Evolutionary conservation across 2,329 filamentous ascomycete species (phyloP).

Genomic region (Neofusicoccum sp.): DNA sequence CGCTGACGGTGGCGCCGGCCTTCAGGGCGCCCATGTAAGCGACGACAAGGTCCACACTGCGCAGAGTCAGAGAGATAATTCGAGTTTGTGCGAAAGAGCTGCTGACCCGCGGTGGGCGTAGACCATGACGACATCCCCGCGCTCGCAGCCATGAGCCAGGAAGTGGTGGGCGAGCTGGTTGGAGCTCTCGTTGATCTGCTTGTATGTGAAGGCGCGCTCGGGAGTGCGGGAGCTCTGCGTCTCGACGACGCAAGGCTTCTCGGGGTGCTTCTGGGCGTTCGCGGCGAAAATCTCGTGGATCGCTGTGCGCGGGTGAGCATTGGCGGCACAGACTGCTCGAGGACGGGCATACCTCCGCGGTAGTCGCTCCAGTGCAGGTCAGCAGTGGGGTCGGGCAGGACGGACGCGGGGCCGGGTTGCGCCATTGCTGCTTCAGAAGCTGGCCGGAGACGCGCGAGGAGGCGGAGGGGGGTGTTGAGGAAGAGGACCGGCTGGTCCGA

Average conservation of each 20-base stretch:
- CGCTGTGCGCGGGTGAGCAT: conserved; percentile 31
- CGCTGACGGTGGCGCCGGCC: conserved; percentile 59
- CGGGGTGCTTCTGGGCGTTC: conserved; percentile 68
- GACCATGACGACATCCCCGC: conserved; percentile 91
- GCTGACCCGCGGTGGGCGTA: conserved; percentile 69
- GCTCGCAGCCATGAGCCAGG: conserved; percentile 66
- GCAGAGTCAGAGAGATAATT: neutral
- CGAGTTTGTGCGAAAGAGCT: neutral
- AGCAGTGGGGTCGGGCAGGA: conserved; percentile 62
- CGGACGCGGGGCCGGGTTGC: conserved; percentile 7
- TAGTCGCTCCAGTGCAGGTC: conserved; percentile 68
- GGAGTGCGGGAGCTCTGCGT: conserved; percentile 55
- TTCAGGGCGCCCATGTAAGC: conserved; percentile 73
- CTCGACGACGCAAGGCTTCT: conserved; percentile 66
- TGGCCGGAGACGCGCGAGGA: neutral
- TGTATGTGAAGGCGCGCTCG: conserved; percentile 73
- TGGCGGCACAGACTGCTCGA: neutral
- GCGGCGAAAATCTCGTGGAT: conserved; percentile 69
- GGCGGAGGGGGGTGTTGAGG: neutral
- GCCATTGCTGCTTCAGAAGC: conserved; percentile 2
- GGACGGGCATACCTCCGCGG: conserved; percentile 39
- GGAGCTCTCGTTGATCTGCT: conserved; percentile 80
- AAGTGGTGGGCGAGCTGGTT: conserved; percentile 80
- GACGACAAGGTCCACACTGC: conserved; percentile 67
- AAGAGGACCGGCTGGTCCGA: neutral